Evolutionary conservation across 2,329 filamentous ascomycete species (phyloP).

Genomic region (Sporothrix humicola): DNA sequence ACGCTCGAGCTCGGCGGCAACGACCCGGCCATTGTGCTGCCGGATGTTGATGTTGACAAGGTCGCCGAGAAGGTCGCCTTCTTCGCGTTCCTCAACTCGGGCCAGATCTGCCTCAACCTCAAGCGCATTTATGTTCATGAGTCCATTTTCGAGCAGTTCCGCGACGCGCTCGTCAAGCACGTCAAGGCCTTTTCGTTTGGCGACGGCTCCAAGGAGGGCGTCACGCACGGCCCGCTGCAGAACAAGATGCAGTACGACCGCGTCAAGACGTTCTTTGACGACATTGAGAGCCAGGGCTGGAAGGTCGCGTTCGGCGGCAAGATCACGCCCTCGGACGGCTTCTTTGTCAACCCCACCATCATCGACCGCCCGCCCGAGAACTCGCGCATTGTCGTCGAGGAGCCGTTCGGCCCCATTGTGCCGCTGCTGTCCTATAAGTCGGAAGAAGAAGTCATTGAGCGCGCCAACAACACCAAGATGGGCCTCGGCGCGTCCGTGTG

Average conservation of each 20-base stretch:
- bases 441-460: constrained; percentile 52
- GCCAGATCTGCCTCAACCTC: constrained; percentile 56
- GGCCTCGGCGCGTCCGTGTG: constrained; percentile 62
- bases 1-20: constrained; percentile 60
- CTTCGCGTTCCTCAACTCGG: constrained; percentile 19
- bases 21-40: constrained; percentile 50
- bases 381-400: constrained; percentile 58
- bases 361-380: constrained; percentile 63
- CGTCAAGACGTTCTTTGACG: constrained; percentile 57
- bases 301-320: constrained; percentile 43
- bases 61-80: constrained; percentile 43
- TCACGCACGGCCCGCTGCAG: constrained; percentile 59
- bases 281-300: constrained; percentile 55
- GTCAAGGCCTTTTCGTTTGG: constrained; percentile 51
- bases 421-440: constrained; percentile 52
- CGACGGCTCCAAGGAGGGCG: constrained; percentile 50
- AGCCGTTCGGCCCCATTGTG: constrained; percentile 56
- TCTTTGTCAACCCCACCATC: constrained; percentile 62
- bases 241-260: constrained; percentile 64
- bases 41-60: constrained; percentile 51
- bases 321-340: constrained; percentile 49
- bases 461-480: constrained; percentile 55
- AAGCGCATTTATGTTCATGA: constrained; percentile 61
- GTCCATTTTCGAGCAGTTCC: constrained; percentile 55
- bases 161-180: constrained; percentile 53